Conservation (phyloP, 2,329 filamentous ascomycete genomes). For the Pseudonectria buxi region DNA sequence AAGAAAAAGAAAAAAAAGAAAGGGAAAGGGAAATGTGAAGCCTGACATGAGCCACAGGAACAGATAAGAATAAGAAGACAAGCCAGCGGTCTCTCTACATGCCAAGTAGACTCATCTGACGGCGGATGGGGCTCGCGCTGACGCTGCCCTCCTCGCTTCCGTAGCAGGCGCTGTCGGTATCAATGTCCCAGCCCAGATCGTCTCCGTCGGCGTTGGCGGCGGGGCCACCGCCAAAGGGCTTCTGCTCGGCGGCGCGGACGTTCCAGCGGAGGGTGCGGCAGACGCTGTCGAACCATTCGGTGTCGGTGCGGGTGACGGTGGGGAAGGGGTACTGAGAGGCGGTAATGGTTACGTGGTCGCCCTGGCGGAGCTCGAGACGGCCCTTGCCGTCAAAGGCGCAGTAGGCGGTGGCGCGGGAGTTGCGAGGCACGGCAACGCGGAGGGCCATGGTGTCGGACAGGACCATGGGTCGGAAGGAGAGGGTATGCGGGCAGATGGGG, state of each 20-base stretch:
- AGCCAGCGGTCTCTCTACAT: conserved; percentile 14
- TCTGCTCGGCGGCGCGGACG: conserved; percentile 83
- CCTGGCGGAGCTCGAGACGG: conserved; percentile 83
- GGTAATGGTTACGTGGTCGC: conserved; percentile 92
- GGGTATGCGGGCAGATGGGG: conserved; percentile 92
- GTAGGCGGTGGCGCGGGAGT: conserved; percentile 87
- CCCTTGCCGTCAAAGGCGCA: conserved; percentile 97
- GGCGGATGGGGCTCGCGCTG: conserved; percentile 59
- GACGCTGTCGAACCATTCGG: conserved; percentile 96
- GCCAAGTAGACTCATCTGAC: conserved; percentile 68
- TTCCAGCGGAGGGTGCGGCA: conserved; percentile 93
- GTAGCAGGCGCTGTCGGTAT: conserved; percentile 71
- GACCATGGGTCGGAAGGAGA: conserved; percentile 97
- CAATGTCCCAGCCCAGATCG: conserved; percentile 80
- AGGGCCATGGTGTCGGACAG: conserved; percentile 91
- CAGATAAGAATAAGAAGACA: background rate
- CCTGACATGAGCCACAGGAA: background rate
- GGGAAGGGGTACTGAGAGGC: conserved; percentile 96
- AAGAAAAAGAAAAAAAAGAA: background rate
- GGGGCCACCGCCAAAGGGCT: conserved; percentile 64
- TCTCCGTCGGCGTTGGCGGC: conserved; percentile 41
- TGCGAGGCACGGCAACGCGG: conserved; percentile 76
- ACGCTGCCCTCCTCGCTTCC: conserved; percentile 67
- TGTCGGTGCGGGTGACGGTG: conserved; percentile 81
- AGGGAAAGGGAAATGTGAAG: background rate